Conservation (phyloP, 129 eudicot species). For the Pulicaria dysenterica region DNA sequence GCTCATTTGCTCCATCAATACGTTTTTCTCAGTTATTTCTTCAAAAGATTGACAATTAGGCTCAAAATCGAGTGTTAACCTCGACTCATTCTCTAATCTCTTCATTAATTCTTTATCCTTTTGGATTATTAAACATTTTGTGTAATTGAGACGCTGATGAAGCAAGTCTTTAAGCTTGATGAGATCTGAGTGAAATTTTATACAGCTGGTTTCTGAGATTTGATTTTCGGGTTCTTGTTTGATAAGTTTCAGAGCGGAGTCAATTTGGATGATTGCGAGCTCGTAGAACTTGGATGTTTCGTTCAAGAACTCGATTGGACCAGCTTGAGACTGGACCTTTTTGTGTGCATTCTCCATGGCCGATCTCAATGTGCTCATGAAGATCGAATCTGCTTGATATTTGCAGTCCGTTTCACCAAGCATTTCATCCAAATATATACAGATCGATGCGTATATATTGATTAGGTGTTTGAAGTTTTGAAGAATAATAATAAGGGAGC, state of each 20-base stretch:
- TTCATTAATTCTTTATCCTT: conserved; percentile 54
- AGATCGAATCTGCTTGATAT: conserved; percentile 49
- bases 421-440: conserved; percentile 44
- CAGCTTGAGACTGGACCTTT: conserved; percentile 44
- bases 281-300: conserved; percentile 69
- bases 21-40: conserved; percentile 28
- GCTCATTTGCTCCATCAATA: conserved; percentile 48
- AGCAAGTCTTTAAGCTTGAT: conserved; percentile 51
- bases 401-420: conserved; percentile 45
- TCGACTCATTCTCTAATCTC: conserved; percentile 41
- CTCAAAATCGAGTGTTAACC: conserved; percentile 38
- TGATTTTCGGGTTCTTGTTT: conserved; percentile 46
- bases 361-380: conserved; percentile 56
- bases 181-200: conserved; percentile 46
- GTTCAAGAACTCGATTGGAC: conserved; percentile 51
- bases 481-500: background rate
- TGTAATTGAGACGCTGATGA: conserved; percentile 44
- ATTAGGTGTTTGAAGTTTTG: conserved; percentile 10
- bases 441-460: too few relatives aligned
- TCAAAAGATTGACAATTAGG: conserved; percentile 10
- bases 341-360: conserved; percentile 69
- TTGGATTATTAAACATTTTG: conserved; percentile 36
- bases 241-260: conserved; percentile 46
- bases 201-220: conserved; percentile 37
- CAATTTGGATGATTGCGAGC: conserved; percentile 60